These are phyloP conservation scores for Podaxis sp. DNA, from an alignment of 768 basidiomycete genomes.

Conservation along the genomic window DNA sequence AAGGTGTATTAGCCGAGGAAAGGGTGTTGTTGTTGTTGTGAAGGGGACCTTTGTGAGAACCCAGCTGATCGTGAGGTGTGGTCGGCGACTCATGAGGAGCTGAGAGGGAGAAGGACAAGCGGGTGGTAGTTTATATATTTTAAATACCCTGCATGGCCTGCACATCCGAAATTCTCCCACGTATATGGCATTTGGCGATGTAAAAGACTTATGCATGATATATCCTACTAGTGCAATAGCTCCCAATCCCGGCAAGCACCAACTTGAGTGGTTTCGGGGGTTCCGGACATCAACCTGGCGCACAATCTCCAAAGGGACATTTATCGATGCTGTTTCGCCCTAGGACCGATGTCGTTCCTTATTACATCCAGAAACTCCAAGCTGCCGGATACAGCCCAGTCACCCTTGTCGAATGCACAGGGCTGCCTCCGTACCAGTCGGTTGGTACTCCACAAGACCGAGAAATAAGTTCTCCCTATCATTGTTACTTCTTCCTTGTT, in stretches of 20 bases:
- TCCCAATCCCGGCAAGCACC: conserved; percentile 49
- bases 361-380: conserved; percentile 33
- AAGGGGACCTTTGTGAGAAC: neutral
- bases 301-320: neutral
- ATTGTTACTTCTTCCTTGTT: neutral
- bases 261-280: conserved; percentile 65
- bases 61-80: neutral
- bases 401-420: conserved; percentile 38
- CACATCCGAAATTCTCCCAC: neutral
- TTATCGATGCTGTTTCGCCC: neutral
- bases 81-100: neutral
- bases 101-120: too few species aligned
- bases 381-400: conserved; percentile 38
- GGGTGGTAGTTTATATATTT: too few species aligned
- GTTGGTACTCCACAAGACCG: conserved; percentile 23
- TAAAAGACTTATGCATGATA: neutral
- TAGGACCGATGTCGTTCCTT: conserved; percentile 31
- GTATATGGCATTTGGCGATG: neutral
- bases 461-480: conserved; percentile 23
- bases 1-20: neutral
- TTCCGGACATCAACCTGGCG: conserved; percentile 40
- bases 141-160: too few species aligned
- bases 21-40: neutral
- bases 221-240: neutral
- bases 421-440: conserved; percentile 30